Percentiles rank a stretch among this genome's conserved stretches.
phyloP scores from a whole-genome alignment of 352 stramenopile genomes.

The Pythium scleroteichum region DNA sequence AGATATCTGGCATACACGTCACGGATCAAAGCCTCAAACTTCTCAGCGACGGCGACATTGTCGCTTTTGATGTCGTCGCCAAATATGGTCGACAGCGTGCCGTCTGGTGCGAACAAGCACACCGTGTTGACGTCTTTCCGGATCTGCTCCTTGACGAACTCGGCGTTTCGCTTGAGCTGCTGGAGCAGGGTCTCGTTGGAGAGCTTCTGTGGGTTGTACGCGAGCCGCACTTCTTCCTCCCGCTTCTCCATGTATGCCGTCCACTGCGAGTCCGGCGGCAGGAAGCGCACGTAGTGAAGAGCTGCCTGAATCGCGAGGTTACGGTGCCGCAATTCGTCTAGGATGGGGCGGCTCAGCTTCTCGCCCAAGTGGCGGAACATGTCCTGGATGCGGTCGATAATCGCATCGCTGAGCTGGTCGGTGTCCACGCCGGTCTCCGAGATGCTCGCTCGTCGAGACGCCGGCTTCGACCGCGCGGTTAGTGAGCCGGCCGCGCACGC shows the following conservation, averaged over 20 bases:
- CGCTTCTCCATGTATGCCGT: constrained; percentile 60
- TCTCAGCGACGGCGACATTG: constrained; percentile 48
- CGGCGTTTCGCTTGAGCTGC: constrained; percentile 53
- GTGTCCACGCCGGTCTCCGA: not conserved
- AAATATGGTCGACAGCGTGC: constrained; percentile 71
- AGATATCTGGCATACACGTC: constrained; percentile 63
- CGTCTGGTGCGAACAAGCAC: constrained; percentile 63
- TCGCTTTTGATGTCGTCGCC: constrained; percentile 54
- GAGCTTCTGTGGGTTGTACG: constrained; percentile 33
- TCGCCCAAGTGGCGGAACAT: constrained; percentile 68
- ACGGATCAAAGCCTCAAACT: constrained; percentile 64
- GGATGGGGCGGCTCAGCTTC: constrained; percentile 42
- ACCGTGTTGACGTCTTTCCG: constrained; percentile 71
- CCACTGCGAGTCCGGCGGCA: constrained; percentile 65
- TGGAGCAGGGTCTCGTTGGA: constrained; percentile 19
- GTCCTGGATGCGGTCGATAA: constrained; percentile 66
- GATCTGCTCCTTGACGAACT: constrained; percentile 78
- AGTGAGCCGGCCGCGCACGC: not conserved
- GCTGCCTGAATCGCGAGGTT: constrained; percentile 55
- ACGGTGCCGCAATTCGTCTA: constrained; percentile 53
- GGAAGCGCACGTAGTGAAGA: constrained; percentile 67
- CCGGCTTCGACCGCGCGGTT: constrained; percentile 1
- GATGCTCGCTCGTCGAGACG: constrained; percentile 12
- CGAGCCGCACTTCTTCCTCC: constrained; percentile 53
- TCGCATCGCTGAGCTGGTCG: constrained; percentile 36